phyloP scores from a whole-genome alignment of 352 stramenopile species.

The Phytophthora fragariaefolia region DNA sequence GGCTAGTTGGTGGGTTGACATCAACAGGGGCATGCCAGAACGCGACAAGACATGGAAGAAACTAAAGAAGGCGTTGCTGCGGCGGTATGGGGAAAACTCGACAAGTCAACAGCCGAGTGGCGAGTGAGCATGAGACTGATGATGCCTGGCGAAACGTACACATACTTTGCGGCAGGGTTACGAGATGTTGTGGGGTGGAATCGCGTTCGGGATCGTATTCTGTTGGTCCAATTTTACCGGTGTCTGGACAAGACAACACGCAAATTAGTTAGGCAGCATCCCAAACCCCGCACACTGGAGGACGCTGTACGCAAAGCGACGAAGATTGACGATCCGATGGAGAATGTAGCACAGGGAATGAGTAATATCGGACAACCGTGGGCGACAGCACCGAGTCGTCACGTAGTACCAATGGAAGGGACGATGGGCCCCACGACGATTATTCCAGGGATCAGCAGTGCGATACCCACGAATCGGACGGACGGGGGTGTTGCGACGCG shows the following conservation, averaged over 20 bases:
- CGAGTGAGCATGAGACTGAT: not conserved
- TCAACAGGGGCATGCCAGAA: not conserved
- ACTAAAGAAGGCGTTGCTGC: not conserved
- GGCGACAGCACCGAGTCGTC: not conserved
- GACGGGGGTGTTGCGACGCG: not conserved
- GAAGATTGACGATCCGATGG: slow-evolving; percentile 1
- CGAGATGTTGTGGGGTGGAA: not conserved
- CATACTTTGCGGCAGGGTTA: slow-evolving; percentile 1
- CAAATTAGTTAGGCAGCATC: not conserved
- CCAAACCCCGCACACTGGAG: not conserved
- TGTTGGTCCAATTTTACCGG: slow-evolving; percentile 1
- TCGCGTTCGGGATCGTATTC: not conserved
- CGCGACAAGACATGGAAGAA: not conserved
- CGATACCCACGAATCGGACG: not conserved
- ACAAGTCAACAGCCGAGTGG: slow-evolving; percentile 1
- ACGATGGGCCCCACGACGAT: not conserved
- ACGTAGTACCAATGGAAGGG: not conserved
- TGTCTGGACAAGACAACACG: slow-evolving; percentile 1
- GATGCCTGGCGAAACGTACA: not conserved
- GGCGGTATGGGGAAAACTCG: slow-evolving; percentile 1
- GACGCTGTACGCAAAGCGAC: not conserved
- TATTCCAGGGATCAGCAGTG: not conserved
- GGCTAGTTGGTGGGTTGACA: not conserved
- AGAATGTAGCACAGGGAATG: slow-evolving; percentile 5
- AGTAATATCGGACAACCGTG: slow-evolving; percentile 1